These are phyloP conservation scores for Aureobasidium pullulans DNA, from an alignment of 2,329 filamentous ascomycete species.

Conservation along the genomic window DNA sequence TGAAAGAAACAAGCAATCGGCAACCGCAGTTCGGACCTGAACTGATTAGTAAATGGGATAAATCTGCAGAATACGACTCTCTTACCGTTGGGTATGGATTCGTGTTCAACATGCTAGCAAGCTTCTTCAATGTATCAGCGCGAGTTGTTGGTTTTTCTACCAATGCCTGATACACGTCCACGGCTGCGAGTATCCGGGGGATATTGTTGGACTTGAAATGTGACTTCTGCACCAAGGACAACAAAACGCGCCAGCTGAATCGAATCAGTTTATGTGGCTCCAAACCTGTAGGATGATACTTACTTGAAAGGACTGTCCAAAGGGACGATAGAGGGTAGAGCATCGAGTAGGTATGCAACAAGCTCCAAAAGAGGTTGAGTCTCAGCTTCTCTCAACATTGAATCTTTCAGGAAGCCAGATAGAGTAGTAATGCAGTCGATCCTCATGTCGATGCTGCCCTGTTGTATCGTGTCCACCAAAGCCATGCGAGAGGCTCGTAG, in stretches of 20 bases:
- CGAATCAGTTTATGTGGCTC: slow-evolving; percentile 10
- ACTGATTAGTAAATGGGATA: not conserved
- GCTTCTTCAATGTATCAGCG: slow-evolving; percentile 56
- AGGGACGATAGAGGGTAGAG: slow-evolving; percentile 18
- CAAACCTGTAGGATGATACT: slow-evolving; percentile 18
- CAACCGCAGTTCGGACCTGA: slow-evolving; percentile 45
- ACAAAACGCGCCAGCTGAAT: slow-evolving; percentile 51
- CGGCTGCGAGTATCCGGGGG: slow-evolving; percentile 69
- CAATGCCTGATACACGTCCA: slow-evolving; percentile 71
- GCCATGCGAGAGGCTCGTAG: slow-evolving; percentile 62
- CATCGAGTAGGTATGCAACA: slow-evolving; percentile 58
- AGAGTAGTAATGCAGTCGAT: slow-evolving; percentile 19
- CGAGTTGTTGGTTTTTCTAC: slow-evolving; percentile 45
- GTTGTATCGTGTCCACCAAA: slow-evolving; percentile 42
- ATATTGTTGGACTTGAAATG: slow-evolving; percentile 80
- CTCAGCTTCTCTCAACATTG: not conserved
- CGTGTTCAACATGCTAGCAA: slow-evolving; percentile 60
- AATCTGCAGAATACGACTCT: not conserved
- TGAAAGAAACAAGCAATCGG: slow-evolving; percentile 34
- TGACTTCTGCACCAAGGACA: slow-evolving; percentile 64
- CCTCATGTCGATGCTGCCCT: slow-evolving; percentile 7
- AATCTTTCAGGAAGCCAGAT: slow-evolving; percentile 17
- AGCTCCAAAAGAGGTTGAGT: slow-evolving; percentile 52
- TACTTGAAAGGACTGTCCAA: slow-evolving; percentile 47
- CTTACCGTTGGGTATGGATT: slow-evolving; percentile 78